Evolutionary conservation across 192 early-diverging fungal genomes (phyloP), one percentile per base, ranked within the genome.

Genomic region (Podila horticola): DNA sequence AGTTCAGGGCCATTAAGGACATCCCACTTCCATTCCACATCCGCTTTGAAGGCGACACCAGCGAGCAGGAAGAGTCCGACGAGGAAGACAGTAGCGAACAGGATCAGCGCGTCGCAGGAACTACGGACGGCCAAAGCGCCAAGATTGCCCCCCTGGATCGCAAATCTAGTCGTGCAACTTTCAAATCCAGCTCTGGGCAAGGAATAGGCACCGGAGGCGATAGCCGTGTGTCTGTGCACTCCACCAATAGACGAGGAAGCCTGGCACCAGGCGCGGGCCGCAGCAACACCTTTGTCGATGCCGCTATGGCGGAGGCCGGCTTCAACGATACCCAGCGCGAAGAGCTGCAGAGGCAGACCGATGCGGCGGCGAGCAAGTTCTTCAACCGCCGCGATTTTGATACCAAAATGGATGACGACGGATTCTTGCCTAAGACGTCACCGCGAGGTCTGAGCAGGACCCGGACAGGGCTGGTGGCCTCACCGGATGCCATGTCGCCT

Each of bases 1-100:
- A 91, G 65, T 94, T 92, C 83, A 88, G 93, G 19, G 93, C 93
- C 2, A 93, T 92, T 69, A 91, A 89, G 49, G 93, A 94, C 69
- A 92, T 94, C 15, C 93, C 93, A 30, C 82, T 94, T n/a, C 93
- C 93, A 31, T 94, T 88, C 72, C 77, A 81, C n/a, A 81, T 81
- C 58, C 77, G 28, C 28, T 61, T 69, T 13, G 71, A 68, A n/a
- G 76, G 66, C n/a, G 51, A 67, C 5, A 48, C 65, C 11, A 66
- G 64, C 7, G 69, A 67, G 5, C 66, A 58, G 4, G 68, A 76
- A 9, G 66, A 68, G 0, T 28, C 55, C 1, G 62, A 50, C 0
- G 68, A 70, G 38, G 58, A 52, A 1, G 26, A 45, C 0, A 50
- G 10, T 10, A 41, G 64, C 30, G 62, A 26, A 38, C 36, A 30